Conservation (phyloP, 176 grass and related monocot genomes). For the Typha latifolia region DNA sequence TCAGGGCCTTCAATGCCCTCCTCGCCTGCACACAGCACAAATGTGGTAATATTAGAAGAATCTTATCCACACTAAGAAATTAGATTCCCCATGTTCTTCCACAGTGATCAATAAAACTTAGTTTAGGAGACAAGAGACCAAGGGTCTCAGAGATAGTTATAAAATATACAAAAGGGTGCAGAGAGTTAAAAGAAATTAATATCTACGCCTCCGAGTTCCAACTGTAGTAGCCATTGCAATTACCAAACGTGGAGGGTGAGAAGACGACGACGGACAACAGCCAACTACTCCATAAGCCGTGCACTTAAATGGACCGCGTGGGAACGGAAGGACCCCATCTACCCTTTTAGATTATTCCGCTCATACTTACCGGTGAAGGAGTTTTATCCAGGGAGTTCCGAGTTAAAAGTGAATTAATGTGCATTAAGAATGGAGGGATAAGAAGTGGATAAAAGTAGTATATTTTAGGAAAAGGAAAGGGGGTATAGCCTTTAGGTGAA, state of each 20-base stretch:
- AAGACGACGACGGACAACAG: background rate
- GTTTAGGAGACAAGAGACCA: background rate
- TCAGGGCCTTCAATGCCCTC: slow-evolving; percentile 60
- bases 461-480: no score
- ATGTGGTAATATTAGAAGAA: background rate
- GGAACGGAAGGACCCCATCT: background rate
- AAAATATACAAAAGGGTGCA: background rate
- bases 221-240: background rate
- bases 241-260: background rate
- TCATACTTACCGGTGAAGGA: no score
- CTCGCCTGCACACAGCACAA: slow-evolving; percentile 40
- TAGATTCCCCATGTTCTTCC: background rate
- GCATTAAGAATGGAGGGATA: no score
- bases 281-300: background rate
- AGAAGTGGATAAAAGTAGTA: no score
- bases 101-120: background rate
- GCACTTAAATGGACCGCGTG: background rate
- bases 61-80: background rate
- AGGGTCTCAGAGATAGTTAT: background rate
- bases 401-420: no score
- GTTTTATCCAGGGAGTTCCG: no score
- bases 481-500: background rate
- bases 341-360: no score
- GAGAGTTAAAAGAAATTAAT: background rate
- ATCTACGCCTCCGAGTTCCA: background rate